Evolutionary conservation across 2,329 filamentous ascomycete species (phyloP).

Genomic region (Fusarium concolor): DNA sequence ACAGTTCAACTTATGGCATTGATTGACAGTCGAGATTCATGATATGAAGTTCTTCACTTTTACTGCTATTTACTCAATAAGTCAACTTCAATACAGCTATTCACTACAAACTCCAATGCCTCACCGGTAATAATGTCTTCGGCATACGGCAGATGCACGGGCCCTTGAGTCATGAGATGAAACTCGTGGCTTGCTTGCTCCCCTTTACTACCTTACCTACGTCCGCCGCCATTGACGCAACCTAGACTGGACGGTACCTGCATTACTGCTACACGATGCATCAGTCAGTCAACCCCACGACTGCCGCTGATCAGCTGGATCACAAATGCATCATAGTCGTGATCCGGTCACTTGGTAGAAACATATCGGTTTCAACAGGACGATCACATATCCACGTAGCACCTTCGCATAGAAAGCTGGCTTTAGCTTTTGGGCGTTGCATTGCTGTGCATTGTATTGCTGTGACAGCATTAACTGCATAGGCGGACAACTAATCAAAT

Average conservation of each 20-base stretch:
- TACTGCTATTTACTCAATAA: constrained; percentile 1
- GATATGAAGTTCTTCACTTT: not conserved
- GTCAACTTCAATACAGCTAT: not conserved
- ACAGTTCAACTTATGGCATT: not conserved
- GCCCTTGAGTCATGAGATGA: constrained; percentile 22
- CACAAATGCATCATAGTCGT: constrained; percentile 24
- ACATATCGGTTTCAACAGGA: constrained; percentile 26
- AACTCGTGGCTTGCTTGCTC: constrained; percentile 27
- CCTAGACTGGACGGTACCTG: constrained; percentile 7
- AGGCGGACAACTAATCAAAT: constrained; percentile 29
- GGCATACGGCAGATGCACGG: constrained; percentile 26
- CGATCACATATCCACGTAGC: constrained; percentile 6
- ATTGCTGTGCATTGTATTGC: not conserved
- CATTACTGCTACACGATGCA: constrained; percentile 1
- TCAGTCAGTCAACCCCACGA: not conserved
- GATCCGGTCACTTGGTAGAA: constrained; percentile 17
- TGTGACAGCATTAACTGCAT: constrained; percentile 6
- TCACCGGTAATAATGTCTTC: not conserved
- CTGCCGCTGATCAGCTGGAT: constrained; percentile 15
- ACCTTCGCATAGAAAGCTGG: not conserved
- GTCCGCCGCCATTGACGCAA: constrained; percentile 4
- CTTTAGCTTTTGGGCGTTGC: not conserved
- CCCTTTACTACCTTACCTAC: constrained; percentile 1
- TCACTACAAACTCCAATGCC: not conserved
- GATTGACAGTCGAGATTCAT: not conserved